A percentile compares a stretch with the other conserved stretches of the same genome.
Conservation (phyloP, 306 rosid genomes). For the Rubus parviflorus region DNA sequence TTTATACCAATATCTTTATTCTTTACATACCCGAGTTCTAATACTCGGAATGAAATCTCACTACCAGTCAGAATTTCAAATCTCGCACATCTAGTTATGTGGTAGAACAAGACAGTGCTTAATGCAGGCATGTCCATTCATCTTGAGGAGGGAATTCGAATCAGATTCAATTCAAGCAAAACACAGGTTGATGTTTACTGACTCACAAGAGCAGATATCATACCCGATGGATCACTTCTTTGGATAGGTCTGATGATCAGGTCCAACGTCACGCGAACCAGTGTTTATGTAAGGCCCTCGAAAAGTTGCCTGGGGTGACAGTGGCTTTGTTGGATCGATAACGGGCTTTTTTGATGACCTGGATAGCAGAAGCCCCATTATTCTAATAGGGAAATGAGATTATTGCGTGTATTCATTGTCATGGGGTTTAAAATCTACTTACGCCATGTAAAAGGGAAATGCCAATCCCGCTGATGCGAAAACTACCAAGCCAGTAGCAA, state of each 20-base stretch:
- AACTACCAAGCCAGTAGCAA: slow-evolving; percentile 66
- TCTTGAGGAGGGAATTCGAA: not conserved
- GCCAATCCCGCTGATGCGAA: slow-evolving; percentile 80
- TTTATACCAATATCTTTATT: not conserved
- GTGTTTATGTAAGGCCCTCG: slow-evolving; percentile 98
- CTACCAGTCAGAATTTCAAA: not conserved
- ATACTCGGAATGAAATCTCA: not conserved
- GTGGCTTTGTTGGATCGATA: slow-evolving; percentile 78
- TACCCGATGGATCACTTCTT: slow-evolving; percentile 53
- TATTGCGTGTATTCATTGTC: not conserved
- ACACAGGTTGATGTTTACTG: not conserved
- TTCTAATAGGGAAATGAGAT: slow-evolving; percentile 7
- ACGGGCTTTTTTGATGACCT: slow-evolving; percentile 85
- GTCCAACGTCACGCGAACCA: slow-evolving; percentile 87
- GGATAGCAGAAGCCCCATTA: slow-evolving; percentile 13
- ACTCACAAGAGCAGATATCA: not conserved
- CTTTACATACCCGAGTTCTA: not conserved
- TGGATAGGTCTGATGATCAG: slow-evolving; percentile 52
- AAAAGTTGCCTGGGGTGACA: slow-evolving; percentile 89
- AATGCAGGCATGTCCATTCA: not conserved
- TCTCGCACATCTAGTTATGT: not conserved
- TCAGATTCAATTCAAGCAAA: not conserved
- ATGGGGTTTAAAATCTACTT: slow-evolving; percentile 26
- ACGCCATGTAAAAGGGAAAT: slow-evolving; percentile 99
- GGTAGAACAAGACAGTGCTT: not conserved